Conservation (phyloP, 768 basidiomycete species). For the Amanita subjunquillea region DNA sequence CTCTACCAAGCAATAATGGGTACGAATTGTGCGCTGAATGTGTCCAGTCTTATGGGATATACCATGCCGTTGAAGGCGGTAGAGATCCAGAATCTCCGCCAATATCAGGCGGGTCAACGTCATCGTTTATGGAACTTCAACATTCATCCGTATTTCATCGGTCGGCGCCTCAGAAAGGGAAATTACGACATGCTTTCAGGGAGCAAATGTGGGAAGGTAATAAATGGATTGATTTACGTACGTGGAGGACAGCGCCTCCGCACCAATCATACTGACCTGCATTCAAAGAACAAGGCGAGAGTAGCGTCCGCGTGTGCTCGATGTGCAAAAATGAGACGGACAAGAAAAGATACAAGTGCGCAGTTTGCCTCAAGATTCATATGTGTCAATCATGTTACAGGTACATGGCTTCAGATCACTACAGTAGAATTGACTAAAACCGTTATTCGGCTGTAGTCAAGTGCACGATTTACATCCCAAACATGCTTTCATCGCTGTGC, state of each 20-base stretch:
- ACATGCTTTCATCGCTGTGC: constrained; percentile 76
- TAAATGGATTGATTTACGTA: constrained; percentile 88
- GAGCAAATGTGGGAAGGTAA: constrained; percentile 79
- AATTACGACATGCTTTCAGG: constrained; percentile 72
- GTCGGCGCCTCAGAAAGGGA: constrained; percentile 67
- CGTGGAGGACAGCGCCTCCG: constrained; percentile 17
- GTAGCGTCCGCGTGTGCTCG: constrained; percentile 55
- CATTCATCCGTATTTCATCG: constrained; percentile 50
- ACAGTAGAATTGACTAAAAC: neutral
- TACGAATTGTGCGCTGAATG: constrained; percentile 84
- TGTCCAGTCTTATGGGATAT: constrained; percentile 66
- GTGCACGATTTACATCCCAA: constrained; percentile 88
- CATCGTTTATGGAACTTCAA: constrained; percentile 38
- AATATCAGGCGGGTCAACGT: constrained; percentile 25
- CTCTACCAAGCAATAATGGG: constrained; percentile 24
- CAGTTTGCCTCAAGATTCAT: constrained; percentile 68
- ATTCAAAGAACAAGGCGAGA: constrained; percentile 56
- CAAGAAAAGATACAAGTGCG: constrained; percentile 74
- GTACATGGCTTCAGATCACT: constrained; percentile 23
- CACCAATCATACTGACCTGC: neutral
- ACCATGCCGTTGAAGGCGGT: constrained; percentile 61
- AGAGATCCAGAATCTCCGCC: constrained; percentile 38
- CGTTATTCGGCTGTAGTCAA: constrained; percentile 35
- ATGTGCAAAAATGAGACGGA: constrained; percentile 62
- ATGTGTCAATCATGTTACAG: constrained; percentile 79